Base-by-base conservation (phyloP, 768 basidiomycete species). In the Artomyces pyxidatus region DNA sequence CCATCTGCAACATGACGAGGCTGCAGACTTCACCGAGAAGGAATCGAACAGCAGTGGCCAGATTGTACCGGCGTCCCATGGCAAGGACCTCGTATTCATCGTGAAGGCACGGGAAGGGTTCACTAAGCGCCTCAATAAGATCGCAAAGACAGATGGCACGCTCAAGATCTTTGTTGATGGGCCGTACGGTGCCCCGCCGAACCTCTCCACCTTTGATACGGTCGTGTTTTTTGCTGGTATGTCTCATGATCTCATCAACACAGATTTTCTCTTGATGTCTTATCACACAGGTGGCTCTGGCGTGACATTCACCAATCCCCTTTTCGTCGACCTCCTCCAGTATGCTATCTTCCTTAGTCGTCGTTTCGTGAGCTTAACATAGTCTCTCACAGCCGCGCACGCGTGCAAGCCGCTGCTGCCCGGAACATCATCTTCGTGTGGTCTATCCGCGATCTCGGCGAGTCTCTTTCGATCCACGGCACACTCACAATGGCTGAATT, bases 41-140 rank as follows among this genome's bases (percentile, higher is more conserved):
- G 40, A 47, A 37, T 22, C 14, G 26, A 17, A 32, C 28, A n/a
- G n/a, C n/a, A n/a, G n/a, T n/a, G 14, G 43, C 17, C 38, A 35
- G 29, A 17, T 50, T 25, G 41, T 54, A 52, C 1, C 50, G 59
- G 38, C 59, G 60, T 52, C 47, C 16, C 21, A 38, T 17, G 47
- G 47, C 16, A 71, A 71, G 49, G 70, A 79, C 23, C 63, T 85
- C 14, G 65, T 69, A 2, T 84, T 86, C 63, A 62, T 86, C 42
- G 64, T 85, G 51, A 72, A 79, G n/a, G 78, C 78, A 16, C 67
- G 74, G 32, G 63, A 69, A 16, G 85, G 85, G 0, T 79, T 84
- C 59, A 86, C 84, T 3, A 70, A 68, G 55, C 67, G 71, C 0
- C 63, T 82, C 14, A 59, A 63, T 38, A 58, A 71, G 2, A 41